Evolutionary conservation across 148 eudicot genomes (phyloP).

Genomic region (Dianthus caryophyllus): DNA sequence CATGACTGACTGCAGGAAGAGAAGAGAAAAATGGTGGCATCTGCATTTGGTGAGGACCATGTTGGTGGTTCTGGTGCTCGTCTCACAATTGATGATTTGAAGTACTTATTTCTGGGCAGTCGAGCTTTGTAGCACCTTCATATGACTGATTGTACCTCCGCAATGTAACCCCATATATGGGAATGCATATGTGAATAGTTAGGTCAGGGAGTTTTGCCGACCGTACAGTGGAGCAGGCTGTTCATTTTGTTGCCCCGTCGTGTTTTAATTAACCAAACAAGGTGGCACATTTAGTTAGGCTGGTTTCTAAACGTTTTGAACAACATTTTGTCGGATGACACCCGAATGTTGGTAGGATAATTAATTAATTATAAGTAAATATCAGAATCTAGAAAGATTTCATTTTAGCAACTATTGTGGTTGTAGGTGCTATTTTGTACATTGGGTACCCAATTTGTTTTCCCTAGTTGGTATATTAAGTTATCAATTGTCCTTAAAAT

Average conservation of each 20-base stretch:
- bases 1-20: constrained; percentile 65
- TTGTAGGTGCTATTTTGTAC: constrained; percentile 3
- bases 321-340: constrained; percentile 12
- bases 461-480: background rate
- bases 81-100: constrained; percentile 72
- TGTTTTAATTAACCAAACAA: background rate
- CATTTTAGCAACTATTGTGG: background rate
- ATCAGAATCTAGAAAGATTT: constrained; percentile 4
- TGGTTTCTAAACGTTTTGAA: background rate
- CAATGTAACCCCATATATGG: background rate
- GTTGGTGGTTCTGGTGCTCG: constrained; percentile 63
- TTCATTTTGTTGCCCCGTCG: constrained; percentile 2
- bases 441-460: background rate
- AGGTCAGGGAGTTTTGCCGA: constrained; percentile 1
- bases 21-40: constrained; percentile 95
- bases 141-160: background rate
- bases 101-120: constrained; percentile 56
- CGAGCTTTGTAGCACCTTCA: constrained; percentile 13
- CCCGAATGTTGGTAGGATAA: background rate
- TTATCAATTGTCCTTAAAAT: background rate
- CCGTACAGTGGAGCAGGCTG: constrained; percentile 4
- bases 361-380: constrained; percentile 18
- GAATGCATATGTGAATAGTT: constrained; percentile 15
- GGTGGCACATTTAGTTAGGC: constrained; percentile 20
- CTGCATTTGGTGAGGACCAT: constrained; percentile 93